These are phyloP conservation scores for Hondaea fermentalgiana DNA, from an alignment of 108 stramenopile genomes.

Conservation along the genomic window DNA sequence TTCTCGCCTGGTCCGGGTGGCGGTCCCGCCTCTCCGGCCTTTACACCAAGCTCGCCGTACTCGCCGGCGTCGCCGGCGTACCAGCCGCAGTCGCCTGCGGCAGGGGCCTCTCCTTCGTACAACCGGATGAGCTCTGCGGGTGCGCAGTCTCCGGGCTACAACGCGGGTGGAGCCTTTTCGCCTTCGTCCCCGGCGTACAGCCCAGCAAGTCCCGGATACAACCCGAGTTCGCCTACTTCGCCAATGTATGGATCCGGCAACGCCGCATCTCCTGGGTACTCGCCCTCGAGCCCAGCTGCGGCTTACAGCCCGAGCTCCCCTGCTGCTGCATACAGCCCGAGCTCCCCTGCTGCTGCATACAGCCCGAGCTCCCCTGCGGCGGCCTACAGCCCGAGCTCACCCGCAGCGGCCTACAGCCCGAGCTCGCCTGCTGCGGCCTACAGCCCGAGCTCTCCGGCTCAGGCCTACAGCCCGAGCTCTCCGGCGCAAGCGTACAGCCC, in stretches of 20 bases:
- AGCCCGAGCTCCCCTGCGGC: too few species aligned
- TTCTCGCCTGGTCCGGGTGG: neutral
- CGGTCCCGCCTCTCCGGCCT: neutral
- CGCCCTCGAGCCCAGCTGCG: slow-evolving; percentile 7
- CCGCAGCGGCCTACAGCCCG: too few species aligned
- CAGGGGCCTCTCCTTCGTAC: neutral
- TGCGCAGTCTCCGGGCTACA: slow-evolving; percentile 16
- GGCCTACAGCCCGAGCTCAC: too few species aligned
- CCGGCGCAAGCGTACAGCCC: too few species aligned
- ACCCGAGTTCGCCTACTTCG: slow-evolving; percentile 29
- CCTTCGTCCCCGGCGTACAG: slow-evolving; percentile 35
- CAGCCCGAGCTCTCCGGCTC: too few species aligned
- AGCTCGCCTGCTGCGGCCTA: too few species aligned
- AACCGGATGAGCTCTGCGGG: slow-evolving; percentile 18
- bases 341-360: too few species aligned
- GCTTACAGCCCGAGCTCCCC: too few species aligned
- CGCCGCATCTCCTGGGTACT: slow-evolving; percentile 32
- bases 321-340: too few species aligned
- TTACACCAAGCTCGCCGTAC: slow-evolving; percentile 16
- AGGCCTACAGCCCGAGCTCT: too few species aligned
- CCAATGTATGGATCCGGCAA: slow-evolving; percentile 21
- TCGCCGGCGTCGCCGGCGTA: slow-evolving; percentile 15
- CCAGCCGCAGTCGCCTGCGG: neutral
- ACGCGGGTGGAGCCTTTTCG: slow-evolving; percentile 18
- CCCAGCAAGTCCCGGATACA: slow-evolving; percentile 18